These are phyloP conservation scores for Chytriomyces sp. DNA, from an alignment of 192 early-diverging fungal genomes.

Conservation along the genomic window DNA sequence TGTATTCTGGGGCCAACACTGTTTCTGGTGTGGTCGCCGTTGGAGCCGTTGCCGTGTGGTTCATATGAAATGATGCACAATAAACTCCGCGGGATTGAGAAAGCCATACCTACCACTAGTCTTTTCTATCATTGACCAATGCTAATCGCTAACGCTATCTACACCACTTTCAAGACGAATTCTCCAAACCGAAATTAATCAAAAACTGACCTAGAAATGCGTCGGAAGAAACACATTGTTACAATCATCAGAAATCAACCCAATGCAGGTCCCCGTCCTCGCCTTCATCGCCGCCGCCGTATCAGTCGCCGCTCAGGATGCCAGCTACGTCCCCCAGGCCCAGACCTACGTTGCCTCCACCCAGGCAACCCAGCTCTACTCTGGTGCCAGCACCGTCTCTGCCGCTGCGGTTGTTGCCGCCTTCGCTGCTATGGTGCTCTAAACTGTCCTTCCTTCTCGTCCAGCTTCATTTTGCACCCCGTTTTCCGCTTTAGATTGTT, in stretches of 20 bases:
- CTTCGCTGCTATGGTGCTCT: background rate
- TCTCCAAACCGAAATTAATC: too few species aligned
- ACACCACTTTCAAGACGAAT: background rate
- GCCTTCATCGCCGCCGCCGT: background rate
- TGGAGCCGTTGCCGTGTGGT: too few species aligned
- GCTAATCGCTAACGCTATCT: background rate
- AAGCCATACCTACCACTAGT: background rate
- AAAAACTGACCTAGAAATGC: too few species aligned
- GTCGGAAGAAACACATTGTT: background rate
- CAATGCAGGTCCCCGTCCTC: background rate
- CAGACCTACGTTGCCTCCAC: background rate
- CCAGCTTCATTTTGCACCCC: background rate
- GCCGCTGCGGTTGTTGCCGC: background rate
- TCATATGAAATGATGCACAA: too few species aligned
- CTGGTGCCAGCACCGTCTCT: background rate
- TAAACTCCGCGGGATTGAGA: background rate
- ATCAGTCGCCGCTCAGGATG: background rate
- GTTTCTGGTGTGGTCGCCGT: too few species aligned
- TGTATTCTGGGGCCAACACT: too few species aligned
- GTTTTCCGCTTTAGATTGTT: background rate
- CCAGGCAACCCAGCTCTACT: background rate
- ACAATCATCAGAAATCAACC: background rate
- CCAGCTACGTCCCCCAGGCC: background rate
- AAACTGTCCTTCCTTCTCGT: background rate
- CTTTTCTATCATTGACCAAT: background rate